These are phyloP conservation scores for Aquilaria sinensis DNA, from an alignment of 345 rosid genomes.

Conservation along the genomic window DNA sequence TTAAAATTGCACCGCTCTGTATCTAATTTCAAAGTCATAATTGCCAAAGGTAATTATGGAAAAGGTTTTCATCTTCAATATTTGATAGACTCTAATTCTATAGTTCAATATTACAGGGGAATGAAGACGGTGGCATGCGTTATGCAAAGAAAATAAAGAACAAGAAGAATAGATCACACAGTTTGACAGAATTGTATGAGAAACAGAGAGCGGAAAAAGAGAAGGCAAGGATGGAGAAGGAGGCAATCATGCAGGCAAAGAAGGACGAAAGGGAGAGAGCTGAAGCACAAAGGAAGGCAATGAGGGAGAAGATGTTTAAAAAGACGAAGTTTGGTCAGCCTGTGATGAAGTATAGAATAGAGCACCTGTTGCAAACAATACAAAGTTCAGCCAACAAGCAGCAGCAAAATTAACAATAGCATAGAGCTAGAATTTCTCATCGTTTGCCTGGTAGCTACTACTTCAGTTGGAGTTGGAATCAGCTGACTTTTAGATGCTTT, in stretches of 20 bases:
- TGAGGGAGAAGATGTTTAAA: constrained; percentile 64
- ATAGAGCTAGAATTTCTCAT: not conserved
- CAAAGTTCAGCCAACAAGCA: constrained; percentile 36
- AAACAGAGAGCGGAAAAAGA: constrained; percentile 62
- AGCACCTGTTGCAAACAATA: constrained; percentile 69
- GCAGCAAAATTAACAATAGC: constrained; percentile 7
- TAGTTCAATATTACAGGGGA: too few relatives aligned
- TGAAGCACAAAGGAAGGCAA: constrained; percentile 57
- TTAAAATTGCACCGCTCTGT: too few relatives aligned
- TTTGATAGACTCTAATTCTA: too few relatives aligned
- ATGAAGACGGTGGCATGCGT: constrained; percentile 25
- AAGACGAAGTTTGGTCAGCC: constrained; percentile 80
- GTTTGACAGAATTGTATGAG: constrained; percentile 56
- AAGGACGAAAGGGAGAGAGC: constrained; percentile 65
- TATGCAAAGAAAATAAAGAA: constrained; percentile 14
- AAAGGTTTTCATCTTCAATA: too few relatives aligned
- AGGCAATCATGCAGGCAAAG: constrained; percentile 48
- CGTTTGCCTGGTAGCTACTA: not conserved
- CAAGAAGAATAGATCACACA: constrained; percentile 21
- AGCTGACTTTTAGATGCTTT: too few relatives aligned
- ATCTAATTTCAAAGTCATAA: too few relatives aligned
- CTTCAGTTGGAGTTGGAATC: too few relatives aligned
- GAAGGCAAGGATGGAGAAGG: constrained; percentile 59
- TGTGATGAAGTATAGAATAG: constrained; percentile 83
- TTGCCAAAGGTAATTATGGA: too few relatives aligned